phyloP scores from a whole-genome alignment of 2,329 filamentous ascomycete species.

The Alternaria viburni region DNA sequence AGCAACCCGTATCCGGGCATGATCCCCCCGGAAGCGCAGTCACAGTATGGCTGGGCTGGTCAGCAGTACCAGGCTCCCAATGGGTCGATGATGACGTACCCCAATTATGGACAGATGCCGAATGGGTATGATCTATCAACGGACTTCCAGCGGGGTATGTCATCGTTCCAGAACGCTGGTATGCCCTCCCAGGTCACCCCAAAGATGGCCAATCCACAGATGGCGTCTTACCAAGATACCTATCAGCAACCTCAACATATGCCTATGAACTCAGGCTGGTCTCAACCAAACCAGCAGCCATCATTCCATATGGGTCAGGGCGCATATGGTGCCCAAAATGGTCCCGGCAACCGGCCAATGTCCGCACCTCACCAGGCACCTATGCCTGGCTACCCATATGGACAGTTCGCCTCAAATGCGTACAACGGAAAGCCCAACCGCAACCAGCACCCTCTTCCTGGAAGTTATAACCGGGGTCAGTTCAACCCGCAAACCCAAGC shows the following conservation, averaged over 20 bases:
- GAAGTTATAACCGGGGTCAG: conserved; percentile 80
- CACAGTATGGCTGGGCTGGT: conserved; percentile 44
- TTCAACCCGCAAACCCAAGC: conserved; percentile 96
- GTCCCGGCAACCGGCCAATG: conserved; percentile 41
- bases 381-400: conserved; percentile 70
- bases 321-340: conserved; percentile 31
- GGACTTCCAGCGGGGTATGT: conserved; percentile 56
- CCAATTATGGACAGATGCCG: conserved; percentile 35
- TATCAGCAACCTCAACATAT: conserved; percentile 40
- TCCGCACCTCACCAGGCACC: conserved; percentile 45
- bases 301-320: conserved; percentile 34
- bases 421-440: conserved; percentile 66
- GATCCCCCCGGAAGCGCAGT: conserved; percentile 46
- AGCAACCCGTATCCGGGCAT: conserved; percentile 42
- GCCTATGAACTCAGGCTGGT: conserved; percentile 41
- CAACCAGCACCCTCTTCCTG: conserved; percentile 82
- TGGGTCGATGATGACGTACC: conserved; percentile 35
- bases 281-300: conserved; percentile 40
- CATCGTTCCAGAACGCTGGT: conserved; percentile 50
- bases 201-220: conserved; percentile 45
- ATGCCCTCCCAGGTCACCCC: conserved; percentile 46
- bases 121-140: conserved; percentile 53
- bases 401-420: conserved; percentile 74
- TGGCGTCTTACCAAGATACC: conserved; percentile 43
- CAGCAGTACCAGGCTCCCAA: conserved; percentile 39